Percentiles rank a stretch among this genome's conserved stretches.
phyloP scores from a whole-genome alignment of 1,284 basidiomycete species.

The Tilletia horrida region DNA sequence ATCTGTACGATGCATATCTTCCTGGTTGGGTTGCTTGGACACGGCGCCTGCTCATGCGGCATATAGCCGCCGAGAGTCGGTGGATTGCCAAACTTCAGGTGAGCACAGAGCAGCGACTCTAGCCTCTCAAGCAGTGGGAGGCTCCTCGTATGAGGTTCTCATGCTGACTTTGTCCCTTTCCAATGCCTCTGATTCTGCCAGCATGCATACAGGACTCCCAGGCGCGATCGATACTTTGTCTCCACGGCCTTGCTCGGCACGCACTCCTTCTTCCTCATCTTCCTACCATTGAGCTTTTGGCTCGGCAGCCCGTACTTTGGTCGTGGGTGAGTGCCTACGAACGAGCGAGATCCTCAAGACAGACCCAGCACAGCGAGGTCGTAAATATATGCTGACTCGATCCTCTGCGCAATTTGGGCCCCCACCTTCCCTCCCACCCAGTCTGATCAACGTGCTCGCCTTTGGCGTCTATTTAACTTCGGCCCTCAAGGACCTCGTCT shows the following conservation, averaged over 20 bases:
- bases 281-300: constrained; percentile 81
- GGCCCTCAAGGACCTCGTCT: constrained; percentile 81
- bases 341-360: no score
- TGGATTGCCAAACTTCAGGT: constrained; percentile 36
- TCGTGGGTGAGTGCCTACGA: constrained; percentile 60
- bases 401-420: no score
- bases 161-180: no score
- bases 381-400: no score
- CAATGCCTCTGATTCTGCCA: no score
- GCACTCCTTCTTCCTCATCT: constrained; percentile 90
- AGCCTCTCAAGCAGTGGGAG: no score
- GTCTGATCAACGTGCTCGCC: constrained; percentile 64
- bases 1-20: constrained; percentile 43
- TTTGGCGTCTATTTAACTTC: constrained; percentile 80
- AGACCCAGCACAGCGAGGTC: no score
- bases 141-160: no score
- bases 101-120: not conserved
- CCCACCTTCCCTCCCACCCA: no score
- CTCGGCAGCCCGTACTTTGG: constrained; percentile 73
- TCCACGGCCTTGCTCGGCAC: constrained; percentile 76
- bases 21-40: constrained; percentile 32
- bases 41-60: constrained; percentile 30
- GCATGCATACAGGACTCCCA: constrained; percentile 14
- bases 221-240: constrained; percentile 72
- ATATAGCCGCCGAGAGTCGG: constrained; percentile 29